A percentile compares a stretch with the other conserved stretches of the same genome.
Evolutionary conservation across 78 protist genomes (phyloP).

Genomic region (Capsaspora owczarzaki): DNA sequence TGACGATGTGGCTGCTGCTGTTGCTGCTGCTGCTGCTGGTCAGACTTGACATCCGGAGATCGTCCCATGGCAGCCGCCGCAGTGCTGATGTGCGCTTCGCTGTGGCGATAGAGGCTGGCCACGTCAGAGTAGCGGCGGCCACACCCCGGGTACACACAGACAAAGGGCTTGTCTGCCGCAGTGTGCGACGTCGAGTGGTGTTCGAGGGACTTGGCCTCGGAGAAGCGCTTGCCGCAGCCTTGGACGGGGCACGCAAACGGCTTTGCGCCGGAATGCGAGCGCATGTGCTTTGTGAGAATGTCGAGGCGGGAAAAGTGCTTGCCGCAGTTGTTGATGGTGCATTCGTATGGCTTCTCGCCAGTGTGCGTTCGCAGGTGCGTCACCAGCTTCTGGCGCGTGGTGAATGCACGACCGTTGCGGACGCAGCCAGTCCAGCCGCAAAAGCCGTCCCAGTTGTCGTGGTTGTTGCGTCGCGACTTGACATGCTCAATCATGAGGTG

Average conservation of each 20-base stretch:
- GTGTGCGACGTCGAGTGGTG: conserved; percentile 1
- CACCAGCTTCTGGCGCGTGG: neutral
- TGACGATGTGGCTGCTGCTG: too few relatives aligned
- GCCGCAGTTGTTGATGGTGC: neutral
- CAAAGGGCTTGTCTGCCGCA: conserved; percentile 9
- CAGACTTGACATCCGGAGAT: too few relatives aligned
- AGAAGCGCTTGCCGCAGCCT: conserved; percentile 7
- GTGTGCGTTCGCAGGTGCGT: conserved; percentile 16
- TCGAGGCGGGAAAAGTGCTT: conserved; percentile 7
- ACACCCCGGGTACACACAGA: neutral
- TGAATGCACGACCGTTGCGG: too few relatives aligned
- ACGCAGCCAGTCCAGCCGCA: too few relatives aligned
- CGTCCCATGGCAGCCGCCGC: too few relatives aligned
- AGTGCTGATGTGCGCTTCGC: too few relatives aligned
- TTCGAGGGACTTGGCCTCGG: neutral
- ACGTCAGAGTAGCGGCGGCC: neutral
- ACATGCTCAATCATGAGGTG: too few relatives aligned
- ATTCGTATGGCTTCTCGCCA: conserved; percentile 1
- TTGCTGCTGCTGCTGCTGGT: too few relatives aligned
- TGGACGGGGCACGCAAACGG: neutral
- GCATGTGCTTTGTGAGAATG: conserved; percentile 1
- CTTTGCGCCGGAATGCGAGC: conserved; percentile 2
- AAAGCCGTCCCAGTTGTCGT: too few relatives aligned
- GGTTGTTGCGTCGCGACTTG: too few relatives aligned
- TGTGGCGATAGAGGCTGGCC: too few relatives aligned